These are phyloP conservation scores for Thelonectria olida DNA, from an alignment of 2,329 filamentous ascomycete genomes.

Conservation along the genomic window DNA sequence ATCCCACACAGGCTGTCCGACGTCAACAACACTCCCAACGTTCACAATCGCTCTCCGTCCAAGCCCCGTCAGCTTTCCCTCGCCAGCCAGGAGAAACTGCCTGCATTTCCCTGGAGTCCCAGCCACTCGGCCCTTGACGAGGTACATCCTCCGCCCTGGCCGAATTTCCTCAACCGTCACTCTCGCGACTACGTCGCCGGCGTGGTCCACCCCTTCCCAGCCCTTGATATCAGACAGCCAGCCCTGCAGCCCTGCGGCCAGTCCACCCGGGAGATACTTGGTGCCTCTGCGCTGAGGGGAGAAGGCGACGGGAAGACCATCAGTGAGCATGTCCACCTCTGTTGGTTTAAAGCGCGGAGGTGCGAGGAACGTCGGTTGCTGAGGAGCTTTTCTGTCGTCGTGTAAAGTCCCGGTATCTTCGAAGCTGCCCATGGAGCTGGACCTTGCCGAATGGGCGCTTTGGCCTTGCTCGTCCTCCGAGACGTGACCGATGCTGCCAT, in stretches of 20 bases:
- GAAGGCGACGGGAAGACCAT: slow-evolving; percentile 42
- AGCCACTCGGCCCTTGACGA: slow-evolving; percentile 36
- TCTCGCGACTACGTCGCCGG: slow-evolving; percentile 27
- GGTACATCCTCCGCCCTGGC: slow-evolving; percentile 47
- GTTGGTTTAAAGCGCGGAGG: slow-evolving; percentile 52
- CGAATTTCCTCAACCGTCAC: slow-evolving; percentile 44
- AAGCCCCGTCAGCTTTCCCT: slow-evolving; percentile 49
- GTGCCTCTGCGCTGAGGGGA: slow-evolving; percentile 49
- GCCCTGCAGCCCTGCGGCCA: slow-evolving; percentile 51
- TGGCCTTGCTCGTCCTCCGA: not conserved
- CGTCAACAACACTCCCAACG: slow-evolving; percentile 43
- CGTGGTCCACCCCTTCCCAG: slow-evolving; percentile 38
- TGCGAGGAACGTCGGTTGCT: slow-evolving; percentile 50
- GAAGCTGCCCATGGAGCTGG: slow-evolving; percentile 24
- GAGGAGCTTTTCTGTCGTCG: slow-evolving; percentile 30
- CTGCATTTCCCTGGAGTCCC: slow-evolving; percentile 1
- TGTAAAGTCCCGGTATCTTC: slow-evolving; percentile 20
- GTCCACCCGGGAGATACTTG: slow-evolving; percentile 48
- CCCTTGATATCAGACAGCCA: slow-evolving; percentile 53
- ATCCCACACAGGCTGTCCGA: slow-evolving; percentile 52
- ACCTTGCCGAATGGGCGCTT: slow-evolving; percentile 14
- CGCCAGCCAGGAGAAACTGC: slow-evolving; percentile 49
- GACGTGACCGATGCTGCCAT: not conserved
- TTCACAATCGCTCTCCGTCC: slow-evolving; percentile 40
- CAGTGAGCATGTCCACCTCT: slow-evolving; percentile 33